Percentiles rank a stretch among this genome's conserved stretches.
phyloP scores from a whole-genome alignment of 148 eudicot genomes.

The Drosera capensis region DNA sequence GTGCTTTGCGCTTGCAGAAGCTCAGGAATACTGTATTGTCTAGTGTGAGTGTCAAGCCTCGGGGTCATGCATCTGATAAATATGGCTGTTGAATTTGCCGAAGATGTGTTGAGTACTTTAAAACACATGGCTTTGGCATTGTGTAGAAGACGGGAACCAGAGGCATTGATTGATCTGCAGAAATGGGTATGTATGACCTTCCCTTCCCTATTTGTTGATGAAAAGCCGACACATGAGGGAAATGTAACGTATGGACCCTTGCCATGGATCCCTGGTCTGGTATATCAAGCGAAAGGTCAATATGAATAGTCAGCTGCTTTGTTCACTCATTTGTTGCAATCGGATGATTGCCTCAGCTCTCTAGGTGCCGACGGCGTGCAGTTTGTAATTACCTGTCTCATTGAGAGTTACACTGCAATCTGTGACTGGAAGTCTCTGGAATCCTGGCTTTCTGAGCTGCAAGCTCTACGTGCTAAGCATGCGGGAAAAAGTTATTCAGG shows the following conservation, averaged over 20 bases:
- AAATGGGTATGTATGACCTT: constrained; percentile 57
- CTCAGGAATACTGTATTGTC: constrained; percentile 35
- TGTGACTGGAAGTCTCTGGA: constrained; percentile 95
- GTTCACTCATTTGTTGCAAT: constrained; percentile 64
- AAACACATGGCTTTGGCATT: constrained; percentile 67
- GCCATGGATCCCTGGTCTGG: constrained; percentile 78
- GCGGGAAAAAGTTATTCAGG: constrained; percentile 88
- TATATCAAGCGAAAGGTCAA: constrained; percentile 78
- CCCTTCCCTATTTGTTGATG: constrained; percentile 56
- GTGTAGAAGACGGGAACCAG: constrained; percentile 63
- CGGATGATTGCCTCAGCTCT: constrained; percentile 59
- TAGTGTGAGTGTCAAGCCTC: constrained; percentile 45
- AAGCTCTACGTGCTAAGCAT: constrained; percentile 70
- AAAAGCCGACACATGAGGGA: constrained; percentile 21
- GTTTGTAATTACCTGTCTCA: constrained; percentile 64
- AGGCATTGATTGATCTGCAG: constrained; percentile 70
- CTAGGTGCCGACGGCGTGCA: constrained; percentile 89
- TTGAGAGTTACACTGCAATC: constrained; percentile 77
- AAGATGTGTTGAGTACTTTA: constrained; percentile 56
- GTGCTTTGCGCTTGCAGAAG: constrained; percentile 67
- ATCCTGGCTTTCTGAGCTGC: constrained; percentile 82
- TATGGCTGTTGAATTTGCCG: constrained; percentile 32
- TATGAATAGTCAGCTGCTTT: constrained; percentile 92
- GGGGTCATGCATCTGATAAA: constrained; percentile 38
- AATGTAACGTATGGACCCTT: constrained; percentile 35